Evolutionary conservation across 2,329 filamentous ascomycete genomes (phyloP), one percentile per base, ranked within the genome.

Genomic region (Tolypocladium endophyticum): DNA sequence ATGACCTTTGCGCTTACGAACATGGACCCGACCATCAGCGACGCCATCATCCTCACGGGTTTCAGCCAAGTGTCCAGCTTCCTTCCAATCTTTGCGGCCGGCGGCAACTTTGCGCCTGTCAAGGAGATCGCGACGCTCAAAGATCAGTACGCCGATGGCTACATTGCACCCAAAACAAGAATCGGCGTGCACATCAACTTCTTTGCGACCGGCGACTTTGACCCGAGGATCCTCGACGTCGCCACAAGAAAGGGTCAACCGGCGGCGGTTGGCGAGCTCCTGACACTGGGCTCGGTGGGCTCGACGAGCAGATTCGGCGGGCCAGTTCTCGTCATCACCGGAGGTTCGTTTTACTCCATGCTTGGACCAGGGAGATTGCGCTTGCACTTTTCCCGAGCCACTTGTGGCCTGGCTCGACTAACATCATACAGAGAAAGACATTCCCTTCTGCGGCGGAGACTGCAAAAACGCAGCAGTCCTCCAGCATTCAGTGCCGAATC

Each of bases 361-460:
- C 28, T 1, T 5, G 16, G 18, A 5, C 18, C 7, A 16, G 1
- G 5, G 2, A 25, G 14, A 28, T 3, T n/a, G 23, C 45, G 25
- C 7, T 28, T 28, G 23, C 23, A 5, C 23, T 25, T 23, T 25
- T 28, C 6, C 35, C 18, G 54, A 20, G 56, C 38, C 47, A 28
- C 1, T 23, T 20, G 47, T 23, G 20, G n/a, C 9, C 18, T 2
- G 25, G 8, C 8, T 6, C 33, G 18, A 35, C 30, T 60, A 33
- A 60, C 28, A 14, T n/a, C 14, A 12, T 2, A 20, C 43, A 79
- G 77, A 77, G 25, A 69, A 70, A 16, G 80, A 85, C 56, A 60
- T 80, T 14, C 79, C 81, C 7, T 87, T 84, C 69, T 88, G 86
- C 61, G 85, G 84, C 4, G 82, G 83, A 33, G 79, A 87, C 69